Conservation (phyloP, 1,284 basidiomycete genomes). For the Thelephora terrestris region DNA sequence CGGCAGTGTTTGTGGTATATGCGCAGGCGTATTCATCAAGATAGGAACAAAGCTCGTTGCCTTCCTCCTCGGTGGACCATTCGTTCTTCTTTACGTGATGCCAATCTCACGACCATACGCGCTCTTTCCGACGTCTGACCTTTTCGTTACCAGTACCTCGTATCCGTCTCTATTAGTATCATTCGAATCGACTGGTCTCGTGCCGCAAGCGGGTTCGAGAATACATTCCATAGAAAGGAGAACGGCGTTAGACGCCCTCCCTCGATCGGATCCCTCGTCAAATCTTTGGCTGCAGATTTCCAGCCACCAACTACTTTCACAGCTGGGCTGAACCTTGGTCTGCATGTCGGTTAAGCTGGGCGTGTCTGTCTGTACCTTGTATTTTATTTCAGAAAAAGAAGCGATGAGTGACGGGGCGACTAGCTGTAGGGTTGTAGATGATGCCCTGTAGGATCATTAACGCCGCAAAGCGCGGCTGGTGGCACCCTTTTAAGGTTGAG, state of each 20-base stretch:
- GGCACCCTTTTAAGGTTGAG: too few species aligned
- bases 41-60: constrained; percentile 83
- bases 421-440: too few species aligned
- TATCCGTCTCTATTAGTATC: constrained; percentile 54
- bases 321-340: constrained; percentile 58
- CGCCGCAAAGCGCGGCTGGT: too few species aligned
- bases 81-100: constrained; percentile 75
- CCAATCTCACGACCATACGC: neutral
- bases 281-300: constrained; percentile 91
- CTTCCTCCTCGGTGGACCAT: constrained; percentile 77
- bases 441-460: too few species aligned
- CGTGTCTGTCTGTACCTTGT: too few species aligned
- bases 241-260: constrained; percentile 44
- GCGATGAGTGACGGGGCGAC: too few species aligned
- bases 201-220: constrained; percentile 58
- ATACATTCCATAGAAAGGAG: constrained; percentile 55
- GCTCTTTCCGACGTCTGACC: neutral
- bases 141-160: constrained; percentile 54
- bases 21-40: constrained; percentile 89
- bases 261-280: constrained; percentile 51
- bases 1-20: constrained; percentile 81
- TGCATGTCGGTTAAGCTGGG: constrained; percentile 36
- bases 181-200: constrained; percentile 74
- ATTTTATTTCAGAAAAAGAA: too few species aligned
- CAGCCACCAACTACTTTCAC: constrained; percentile 74